Evolutionary conservation across 176 grass and related monocot genomes (phyloP), one percentile per base, ranked within the genome.

Genomic region (Bolboschoenus planiculmis): DNA sequence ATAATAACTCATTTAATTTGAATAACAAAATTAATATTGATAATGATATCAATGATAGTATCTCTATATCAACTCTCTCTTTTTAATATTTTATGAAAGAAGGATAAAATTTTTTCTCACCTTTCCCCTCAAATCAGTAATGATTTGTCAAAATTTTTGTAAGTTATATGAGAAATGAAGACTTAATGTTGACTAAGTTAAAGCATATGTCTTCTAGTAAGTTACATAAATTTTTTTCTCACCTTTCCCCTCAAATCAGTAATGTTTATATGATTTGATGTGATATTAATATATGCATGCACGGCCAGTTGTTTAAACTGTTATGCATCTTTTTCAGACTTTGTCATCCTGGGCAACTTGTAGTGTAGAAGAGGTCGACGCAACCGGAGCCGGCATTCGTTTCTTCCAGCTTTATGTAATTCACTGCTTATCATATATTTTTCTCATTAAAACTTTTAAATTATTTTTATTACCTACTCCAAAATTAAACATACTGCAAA

Each of bases 391-490:
- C 2, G 96, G 96, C 43, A 88, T 95, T 54, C 93, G 91, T 58
- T 99, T 99, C 89, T 99, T 99, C 82, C 96, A 99, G 64, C 93
- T 99, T 9, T 99, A 95, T 68, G 96, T 99, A 91, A 63, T 85
- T 73, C 37, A 36, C 20, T 33, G 72, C 4, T 26, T 51, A 33
- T 31, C 33, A 51, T 20, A 30, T 30, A 33, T 77, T 77, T 53
- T 13, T 11, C 30, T 30, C 1, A 16, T 43, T 71, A 40, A n/a
- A n/a, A n/a, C n/a, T n/a, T 48, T 11, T 18, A 40, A 78, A 35
- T 31, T 24, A 10, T 50, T 54, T 36, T 44, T 48, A 11, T 20
- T 67, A 27, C 56, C 16, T 5, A 34, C 10, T 72, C 21, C 33
- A 26, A 72, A 79, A 9, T 47, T 46, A 73, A 72, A 44, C 1